Evolutionary conservation across 768 basidiomycete species (phyloP).

Genomic region (Auriculariales sp.): DNA sequence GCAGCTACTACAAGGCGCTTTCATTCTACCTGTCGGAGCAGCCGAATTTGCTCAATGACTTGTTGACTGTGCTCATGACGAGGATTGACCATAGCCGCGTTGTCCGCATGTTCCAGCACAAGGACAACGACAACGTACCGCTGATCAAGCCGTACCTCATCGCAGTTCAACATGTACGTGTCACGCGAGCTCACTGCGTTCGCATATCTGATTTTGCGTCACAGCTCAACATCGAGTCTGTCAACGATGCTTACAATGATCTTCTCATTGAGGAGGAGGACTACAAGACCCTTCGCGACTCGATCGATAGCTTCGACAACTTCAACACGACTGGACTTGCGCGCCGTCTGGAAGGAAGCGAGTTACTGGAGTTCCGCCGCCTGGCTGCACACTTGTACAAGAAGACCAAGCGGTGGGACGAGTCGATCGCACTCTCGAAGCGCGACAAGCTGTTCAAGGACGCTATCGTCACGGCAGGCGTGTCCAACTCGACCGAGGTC

Average conservation of each 20-base stretch:
- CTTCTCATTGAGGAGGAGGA: slow-evolving; percentile 99
- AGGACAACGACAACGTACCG: slow-evolving; percentile 88
- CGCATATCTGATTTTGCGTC: slow-evolving; percentile 2
- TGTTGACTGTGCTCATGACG: slow-evolving; percentile 81
- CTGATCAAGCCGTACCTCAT: slow-evolving; percentile 94
- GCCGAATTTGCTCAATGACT: slow-evolving; percentile 83
- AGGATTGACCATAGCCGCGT: slow-evolving; percentile 93
- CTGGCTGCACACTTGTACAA: slow-evolving; percentile 94
- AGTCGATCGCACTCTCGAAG: slow-evolving; percentile 88
- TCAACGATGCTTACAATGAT: slow-evolving; percentile 97
- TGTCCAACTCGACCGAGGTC: slow-evolving; percentile 73
- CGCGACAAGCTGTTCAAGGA: slow-evolving; percentile 97
- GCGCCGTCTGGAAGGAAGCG: slow-evolving; percentile 73
- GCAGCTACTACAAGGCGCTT: slow-evolving; percentile 86
- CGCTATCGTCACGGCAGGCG: slow-evolving; percentile 82
- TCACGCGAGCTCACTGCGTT: neutral
- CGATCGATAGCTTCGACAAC: slow-evolving; percentile 96
- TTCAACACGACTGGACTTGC: slow-evolving; percentile 88
- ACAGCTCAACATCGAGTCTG: slow-evolving; percentile 87
- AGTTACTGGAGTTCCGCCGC: slow-evolving; percentile 86
- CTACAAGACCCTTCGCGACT: slow-evolving; percentile 92
- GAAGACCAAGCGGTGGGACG: slow-evolving; percentile 96
- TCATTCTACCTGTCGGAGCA: slow-evolving; percentile 92
- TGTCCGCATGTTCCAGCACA: slow-evolving; percentile 72
- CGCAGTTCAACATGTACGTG: slow-evolving; percentile 78